Percentiles rank a stretch among this genome's conserved stretches.
These are phyloP conservation scores for Erysimum cheiranthoides DNA, from an alignment of 345 rosid species.

Conservation along the genomic window DNA sequence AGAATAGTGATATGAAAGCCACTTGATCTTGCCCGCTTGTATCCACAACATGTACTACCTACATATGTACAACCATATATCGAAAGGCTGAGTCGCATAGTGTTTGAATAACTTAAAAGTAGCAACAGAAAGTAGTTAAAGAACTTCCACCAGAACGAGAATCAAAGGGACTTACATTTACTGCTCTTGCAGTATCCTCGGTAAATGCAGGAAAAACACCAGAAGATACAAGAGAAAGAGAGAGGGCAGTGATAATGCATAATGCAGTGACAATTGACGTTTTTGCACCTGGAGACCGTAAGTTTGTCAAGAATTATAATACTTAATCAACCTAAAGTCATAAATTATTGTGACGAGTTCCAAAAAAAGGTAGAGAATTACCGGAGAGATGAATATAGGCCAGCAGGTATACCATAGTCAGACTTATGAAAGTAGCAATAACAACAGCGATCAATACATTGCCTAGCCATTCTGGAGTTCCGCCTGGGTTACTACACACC, in stretches of 20 bases:
- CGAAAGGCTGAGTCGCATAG: neutral
- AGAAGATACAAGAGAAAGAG: conserved; percentile 60
- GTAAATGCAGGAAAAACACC: conserved; percentile 76
- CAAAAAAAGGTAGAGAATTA: conserved; percentile 35
- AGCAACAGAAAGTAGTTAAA: conserved; percentile 7
- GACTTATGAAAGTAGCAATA: conserved; percentile 67
- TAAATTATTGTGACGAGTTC: neutral
- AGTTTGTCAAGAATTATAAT: neutral
- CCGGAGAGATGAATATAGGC: conserved; percentile 94
- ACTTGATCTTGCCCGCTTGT: conserved; percentile 59
- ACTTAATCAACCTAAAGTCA: neutral
- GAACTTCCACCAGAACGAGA: conserved; percentile 11
- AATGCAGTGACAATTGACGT: conserved; percentile 53
- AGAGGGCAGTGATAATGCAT: conserved; percentile 58
- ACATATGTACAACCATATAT: conserved; percentile 19
- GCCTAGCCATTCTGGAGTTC: conserved; percentile 90
- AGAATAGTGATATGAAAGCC: conserved; percentile 70
- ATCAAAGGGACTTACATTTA: conserved; percentile 65
- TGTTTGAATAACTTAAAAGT: neutral
- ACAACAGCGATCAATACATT: conserved; percentile 57
- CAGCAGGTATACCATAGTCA: conserved; percentile 80
- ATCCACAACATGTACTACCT: conserved; percentile 96
- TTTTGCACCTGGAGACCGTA: conserved; percentile 70
- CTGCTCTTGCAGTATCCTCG: conserved; percentile 81
- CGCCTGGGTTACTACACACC: conserved; percentile 76